A percentile compares a stretch with the other conserved stretches of the same genome.
Conservation (phyloP, 495 filamentous ascomycete species). For the Neurospora sublineolata region DNA sequence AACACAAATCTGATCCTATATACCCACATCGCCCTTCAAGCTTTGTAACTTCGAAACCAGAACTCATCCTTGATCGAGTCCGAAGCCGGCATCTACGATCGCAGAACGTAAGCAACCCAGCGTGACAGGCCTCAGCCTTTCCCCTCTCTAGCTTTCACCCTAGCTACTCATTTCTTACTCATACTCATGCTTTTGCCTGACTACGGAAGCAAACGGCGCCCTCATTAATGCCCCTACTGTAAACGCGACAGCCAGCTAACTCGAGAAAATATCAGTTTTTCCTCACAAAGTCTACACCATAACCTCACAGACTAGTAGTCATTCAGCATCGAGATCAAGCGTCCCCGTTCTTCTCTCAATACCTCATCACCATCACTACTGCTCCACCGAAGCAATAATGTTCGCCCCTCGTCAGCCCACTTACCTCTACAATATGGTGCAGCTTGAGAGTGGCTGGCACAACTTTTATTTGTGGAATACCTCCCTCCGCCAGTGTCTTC, state of each 20-base stretch:
- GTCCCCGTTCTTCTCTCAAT: background rate
- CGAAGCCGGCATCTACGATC: background rate
- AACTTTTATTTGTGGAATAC: background rate
- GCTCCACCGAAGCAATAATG: background rate
- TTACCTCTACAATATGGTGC: background rate
- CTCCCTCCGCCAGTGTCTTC: background rate
- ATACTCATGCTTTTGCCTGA: background rate
- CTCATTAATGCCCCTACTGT: background rate
- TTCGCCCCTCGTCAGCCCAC: background rate
- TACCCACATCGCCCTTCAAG: background rate
- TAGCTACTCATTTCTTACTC: background rate
- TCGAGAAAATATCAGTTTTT: background rate
- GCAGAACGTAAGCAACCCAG: background rate
- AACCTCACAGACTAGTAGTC: background rate
- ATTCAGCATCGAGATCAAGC: background rate
- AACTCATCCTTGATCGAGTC: background rate
- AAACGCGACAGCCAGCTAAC: background rate
- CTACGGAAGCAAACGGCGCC: background rate
- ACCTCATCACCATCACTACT: background rate
- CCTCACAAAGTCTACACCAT: background rate
- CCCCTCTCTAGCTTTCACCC: background rate
- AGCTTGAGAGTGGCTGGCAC: background rate
- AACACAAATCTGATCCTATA: background rate
- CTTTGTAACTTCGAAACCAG: background rate
- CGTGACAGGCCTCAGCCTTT: background rate